Percentiles rank a stretch among this genome's conserved stretches.
Conservation (phyloP, 208 protist genomes). For the Histomonas meleagridis region DNA sequence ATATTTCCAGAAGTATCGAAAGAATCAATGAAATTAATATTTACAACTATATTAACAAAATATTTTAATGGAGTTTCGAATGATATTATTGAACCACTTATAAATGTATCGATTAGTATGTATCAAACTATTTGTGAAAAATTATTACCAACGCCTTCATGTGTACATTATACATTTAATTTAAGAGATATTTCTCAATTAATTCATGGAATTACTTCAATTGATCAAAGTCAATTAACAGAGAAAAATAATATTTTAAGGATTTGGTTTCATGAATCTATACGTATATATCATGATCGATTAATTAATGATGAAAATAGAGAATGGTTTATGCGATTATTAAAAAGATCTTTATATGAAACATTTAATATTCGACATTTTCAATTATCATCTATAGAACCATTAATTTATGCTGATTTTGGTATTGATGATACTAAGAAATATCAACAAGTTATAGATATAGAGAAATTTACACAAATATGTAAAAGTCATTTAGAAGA, state of each 20-base stretch:
- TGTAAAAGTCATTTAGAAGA: slow-evolving; percentile 66
- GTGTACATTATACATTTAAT: slow-evolving; percentile 95
- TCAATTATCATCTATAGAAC: slow-evolving; percentile 55
- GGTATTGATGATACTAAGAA: slow-evolving; percentile 45
- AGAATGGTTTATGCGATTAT: slow-evolving; percentile 61
- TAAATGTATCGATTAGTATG: slow-evolving; percentile 50
- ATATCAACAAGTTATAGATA: slow-evolving; percentile 51
- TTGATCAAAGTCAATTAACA: not conserved
- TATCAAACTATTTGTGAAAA: slow-evolving; percentile 47
- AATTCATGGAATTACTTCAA: slow-evolving; percentile 39
- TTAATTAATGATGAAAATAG: slow-evolving; percentile 76
- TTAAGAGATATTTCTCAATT: slow-evolving; percentile 86
- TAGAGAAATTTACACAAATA: slow-evolving; percentile 42
- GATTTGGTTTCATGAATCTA: slow-evolving; percentile 82
- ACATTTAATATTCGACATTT: slow-evolving; percentile 46
- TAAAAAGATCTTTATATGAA: slow-evolving; percentile 42
- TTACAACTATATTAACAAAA: slow-evolving; percentile 52
- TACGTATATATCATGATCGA: slow-evolving; percentile 85
- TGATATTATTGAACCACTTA: slow-evolving; percentile 44
- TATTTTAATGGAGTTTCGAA: slow-evolving; percentile 15
- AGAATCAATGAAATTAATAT: slow-evolving; percentile 54
- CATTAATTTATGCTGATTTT: slow-evolving; percentile 45
- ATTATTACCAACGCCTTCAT: slow-evolving; percentile 78
- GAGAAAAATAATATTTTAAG: slow-evolving; percentile 55
- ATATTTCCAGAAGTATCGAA: slow-evolving; percentile 5